A percentile compares a stretch with the other conserved stretches of the same genome.
These are phyloP conservation scores for Chrysoporthe deuterocubensis DNA, from an alignment of 2,329 filamentous ascomycete species.

Conservation along the genomic window DNA sequence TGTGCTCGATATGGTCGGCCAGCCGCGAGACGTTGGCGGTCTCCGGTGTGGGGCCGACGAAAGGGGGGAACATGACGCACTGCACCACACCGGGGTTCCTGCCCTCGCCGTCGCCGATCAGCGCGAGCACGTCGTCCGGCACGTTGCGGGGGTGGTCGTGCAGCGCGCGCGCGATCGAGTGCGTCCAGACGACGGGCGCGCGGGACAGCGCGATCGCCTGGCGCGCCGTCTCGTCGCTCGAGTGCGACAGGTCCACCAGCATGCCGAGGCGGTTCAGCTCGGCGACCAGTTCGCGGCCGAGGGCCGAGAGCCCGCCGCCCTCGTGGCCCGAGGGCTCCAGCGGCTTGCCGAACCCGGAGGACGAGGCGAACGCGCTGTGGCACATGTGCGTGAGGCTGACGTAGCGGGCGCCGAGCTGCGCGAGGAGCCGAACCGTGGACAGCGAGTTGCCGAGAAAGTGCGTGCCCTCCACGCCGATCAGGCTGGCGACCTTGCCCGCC, in stretches of 20 bases:
- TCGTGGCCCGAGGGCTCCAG: conserved; percentile 27
- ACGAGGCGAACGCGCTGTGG: conserved; percentile 37
- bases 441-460: conserved; percentile 42
- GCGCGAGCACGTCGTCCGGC: conserved; percentile 43
- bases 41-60: conserved; percentile 25
- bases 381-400: conserved; percentile 37
- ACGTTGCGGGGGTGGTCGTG: conserved; percentile 42
- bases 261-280: conserved; percentile 44
- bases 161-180: conserved; percentile 35
- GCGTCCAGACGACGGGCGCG: conserved; percentile 40
- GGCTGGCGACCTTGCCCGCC: conserved; percentile 34
- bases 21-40: conserved; percentile 38
- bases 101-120: conserved; percentile 33
- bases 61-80: conserved; percentile 42
- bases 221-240: conserved; percentile 33
- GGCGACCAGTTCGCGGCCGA: conserved; percentile 35
- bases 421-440: conserved; percentile 39
- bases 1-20: conserved; percentile 39
- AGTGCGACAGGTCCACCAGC: conserved; percentile 39
- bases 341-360: conserved; percentile 33
- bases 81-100: conserved; percentile 45
- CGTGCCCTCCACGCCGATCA: conserved; percentile 38
- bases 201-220: conserved; percentile 34
- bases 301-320: conserved; percentile 34
- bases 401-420: conserved; percentile 41